Evolutionary conservation across 495 filamentous ascomycete genomes (phyloP), one percentile per base, ranked within the genome.

Genomic region (Neurospora cerealis): DNA sequence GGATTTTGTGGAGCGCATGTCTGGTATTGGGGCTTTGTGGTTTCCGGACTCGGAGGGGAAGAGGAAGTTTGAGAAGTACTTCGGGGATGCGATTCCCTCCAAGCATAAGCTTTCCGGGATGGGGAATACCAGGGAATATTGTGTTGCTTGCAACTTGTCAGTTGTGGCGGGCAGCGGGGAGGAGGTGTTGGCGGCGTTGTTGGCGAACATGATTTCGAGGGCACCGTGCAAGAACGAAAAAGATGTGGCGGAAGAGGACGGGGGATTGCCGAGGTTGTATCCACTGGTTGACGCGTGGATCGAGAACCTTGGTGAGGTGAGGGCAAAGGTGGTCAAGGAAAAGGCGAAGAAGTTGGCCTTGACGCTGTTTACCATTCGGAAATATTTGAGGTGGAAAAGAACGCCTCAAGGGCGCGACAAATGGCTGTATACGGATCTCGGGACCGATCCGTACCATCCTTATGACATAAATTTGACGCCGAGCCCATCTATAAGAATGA

Each of bases 121-220:
- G 15, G 54, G 54, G 1, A 66, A 66, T 19, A 66, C 54, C 54
- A 66, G 28, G 4, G 54, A 66, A 5, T 66, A 66, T 5, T 87
- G 86, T 60, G 78, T 83, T 69, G 85, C 85, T n/a, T 87, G 86
- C 72, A 82, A 85, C 38, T 74, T 87, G 15, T 77, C 80, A 2
- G 77, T 78, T 19, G 69, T 87, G 1, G 85, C 85, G n/a, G 83
- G 81, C 2, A 80, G 80, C 41, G 73, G 71, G 10, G 75, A 78
- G 19, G 75, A 78, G 17, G 69, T 80, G 2, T 73, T 87, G 6
- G 73, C 79, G 8, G 82, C 83, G 66, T 73, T 87, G 28, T 71
- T 82, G 48, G 77, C 82, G 6, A 78, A 79, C 34, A 72, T 85
- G 46, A 4, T 81, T 7, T 80, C 83, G 37, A 78, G 85, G 15